Percentiles rank a stretch among this genome's conserved stretches.
Conservation (phyloP, 164 flowering plant genomes). For the Protea cynaroides region DNA sequence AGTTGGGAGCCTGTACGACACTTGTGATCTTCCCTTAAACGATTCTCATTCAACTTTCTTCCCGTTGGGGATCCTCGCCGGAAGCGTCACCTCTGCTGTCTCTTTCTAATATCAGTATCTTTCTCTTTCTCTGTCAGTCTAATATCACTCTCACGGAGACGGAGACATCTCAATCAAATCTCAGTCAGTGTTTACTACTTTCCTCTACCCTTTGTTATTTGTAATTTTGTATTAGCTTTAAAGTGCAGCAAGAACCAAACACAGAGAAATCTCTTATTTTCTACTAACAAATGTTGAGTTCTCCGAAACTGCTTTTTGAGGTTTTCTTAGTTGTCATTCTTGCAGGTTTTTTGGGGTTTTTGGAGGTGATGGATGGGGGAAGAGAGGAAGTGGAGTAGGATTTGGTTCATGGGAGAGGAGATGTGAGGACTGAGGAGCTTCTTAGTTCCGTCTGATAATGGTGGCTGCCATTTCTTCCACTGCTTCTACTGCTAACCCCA, state of each 20-base stretch:
- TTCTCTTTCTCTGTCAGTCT: background rate
- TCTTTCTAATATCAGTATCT: background rate
- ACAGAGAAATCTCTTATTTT: background rate
- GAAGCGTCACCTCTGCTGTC: background rate
- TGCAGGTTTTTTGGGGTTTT: background rate
- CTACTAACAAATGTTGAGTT: background rate
- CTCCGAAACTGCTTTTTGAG: slow-evolving; percentile 1
- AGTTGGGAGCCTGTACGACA: no score
- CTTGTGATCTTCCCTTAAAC: background rate
- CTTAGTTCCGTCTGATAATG: background rate
- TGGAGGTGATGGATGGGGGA: background rate
- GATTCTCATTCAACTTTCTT: background rate
- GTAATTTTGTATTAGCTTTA: no score
- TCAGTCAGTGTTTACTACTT: no score
- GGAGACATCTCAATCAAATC: background rate
- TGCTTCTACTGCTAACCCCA: background rate
- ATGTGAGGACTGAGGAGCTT: background rate
- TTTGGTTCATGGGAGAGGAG: background rate
- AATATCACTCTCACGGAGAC: background rate
- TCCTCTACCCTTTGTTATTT: background rate
- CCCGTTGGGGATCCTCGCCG: background rate
- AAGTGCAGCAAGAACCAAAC: background rate
- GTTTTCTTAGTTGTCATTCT: background rate
- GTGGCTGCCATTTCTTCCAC: slow-evolving; percentile 4
- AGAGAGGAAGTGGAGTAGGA: background rate